phyloP scores from a whole-genome alignment of 2,329 filamentous ascomycete genomes.

The Hansfordia pulvinata region DNA sequence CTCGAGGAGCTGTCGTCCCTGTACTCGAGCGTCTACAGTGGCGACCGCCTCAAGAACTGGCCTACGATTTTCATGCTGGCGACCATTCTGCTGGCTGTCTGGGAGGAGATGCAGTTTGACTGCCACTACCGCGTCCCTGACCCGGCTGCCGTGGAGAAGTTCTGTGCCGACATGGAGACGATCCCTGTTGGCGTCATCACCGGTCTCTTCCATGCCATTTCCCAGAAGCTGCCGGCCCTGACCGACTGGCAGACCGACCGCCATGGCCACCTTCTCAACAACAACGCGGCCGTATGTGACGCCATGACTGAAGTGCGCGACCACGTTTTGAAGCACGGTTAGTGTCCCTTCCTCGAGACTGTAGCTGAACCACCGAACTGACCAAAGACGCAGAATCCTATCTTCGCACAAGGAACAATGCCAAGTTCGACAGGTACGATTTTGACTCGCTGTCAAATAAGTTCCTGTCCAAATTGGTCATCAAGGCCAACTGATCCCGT shows the following conservation, averaged over 20 bases:
- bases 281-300: slow-evolving; percentile 84
- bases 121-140: slow-evolving; percentile 91
- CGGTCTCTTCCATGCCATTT: slow-evolving; percentile 93
- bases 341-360: slow-evolving; percentile 20
- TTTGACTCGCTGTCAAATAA: slow-evolving; percentile 96
- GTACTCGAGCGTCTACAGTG: slow-evolving; percentile 96
- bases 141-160: slow-evolving; percentile 73
- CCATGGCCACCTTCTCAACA: slow-evolving; percentile 81
- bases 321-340: slow-evolving; percentile 89
- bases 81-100: slow-evolving; percentile 82
- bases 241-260: slow-evolving; percentile 88
- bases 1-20: slow-evolving; percentile 83
- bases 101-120: slow-evolving; percentile 99
- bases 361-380: slow-evolving; percentile 18
- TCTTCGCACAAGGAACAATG: slow-evolving; percentile 63
- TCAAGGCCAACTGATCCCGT: slow-evolving; percentile 85
- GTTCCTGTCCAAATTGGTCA: slow-evolving; percentile 91
- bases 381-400: slow-evolving; percentile 59
- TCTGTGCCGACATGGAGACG: slow-evolving; percentile 93
- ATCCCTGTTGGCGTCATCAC: slow-evolving; percentile 93
- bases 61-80: slow-evolving; percentile 97
- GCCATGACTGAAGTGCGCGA: slow-evolving; percentile 91
- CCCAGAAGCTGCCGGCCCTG: slow-evolving; percentile 85
- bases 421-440: slow-evolving; percentile 80
- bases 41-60: slow-evolving; percentile 97